Base-by-base conservation (phyloP, 768 basidiomycete genomes). In the Mycena belliarum region DNA sequence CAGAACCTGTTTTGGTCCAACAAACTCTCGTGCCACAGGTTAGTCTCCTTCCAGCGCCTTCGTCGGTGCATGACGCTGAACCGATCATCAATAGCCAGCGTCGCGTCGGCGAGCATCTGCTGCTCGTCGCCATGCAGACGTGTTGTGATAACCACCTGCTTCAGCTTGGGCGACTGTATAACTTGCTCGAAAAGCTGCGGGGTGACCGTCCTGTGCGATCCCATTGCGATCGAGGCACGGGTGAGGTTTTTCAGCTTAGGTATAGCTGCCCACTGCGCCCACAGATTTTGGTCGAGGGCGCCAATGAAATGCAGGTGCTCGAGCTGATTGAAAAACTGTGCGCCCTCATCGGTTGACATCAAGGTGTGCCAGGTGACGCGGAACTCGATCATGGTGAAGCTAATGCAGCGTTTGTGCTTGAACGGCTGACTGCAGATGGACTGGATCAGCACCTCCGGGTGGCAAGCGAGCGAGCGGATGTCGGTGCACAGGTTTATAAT, bases 311-410 rank as follows among this genome's bases (percentile, higher is more conserved):
- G 58, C 16, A 63, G 15, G 2, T 51, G 62, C 28, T 51, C n/a
- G 7, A 63, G 23, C 35, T 60, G 54, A 26, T 63, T 15, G 37
- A 63, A 35, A 63, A n/a, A 46, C n/a, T 26, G 6, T 23, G 43
- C 18, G 6, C 49, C 33, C 7, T 42, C n/a, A 20, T 25, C 20
- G 16, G 12, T 10, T n/a, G n/a, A n/a, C n/a, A n/a, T n/a, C n/a
- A n/a, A 49, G 1, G 11, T 20, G 0, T 10, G 1, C 57, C 54
- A 63, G n/a, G 23, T 32, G n/a, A 53, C 15, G 14, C 54, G 62
- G 58, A 59, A 63, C 28, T 63, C 50, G 40, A 59, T 48, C 16
- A 63, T 18, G 1, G 62, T 63, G n/a, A 63, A 52, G 37, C 56
- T 49, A 24, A 57, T 52, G 18, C 54, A 63, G 10, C 24, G 46